These are phyloP conservation scores for Pueraria montana DNA, from an alignment of 306 rosid genomes.

Conservation along the genomic window DNA sequence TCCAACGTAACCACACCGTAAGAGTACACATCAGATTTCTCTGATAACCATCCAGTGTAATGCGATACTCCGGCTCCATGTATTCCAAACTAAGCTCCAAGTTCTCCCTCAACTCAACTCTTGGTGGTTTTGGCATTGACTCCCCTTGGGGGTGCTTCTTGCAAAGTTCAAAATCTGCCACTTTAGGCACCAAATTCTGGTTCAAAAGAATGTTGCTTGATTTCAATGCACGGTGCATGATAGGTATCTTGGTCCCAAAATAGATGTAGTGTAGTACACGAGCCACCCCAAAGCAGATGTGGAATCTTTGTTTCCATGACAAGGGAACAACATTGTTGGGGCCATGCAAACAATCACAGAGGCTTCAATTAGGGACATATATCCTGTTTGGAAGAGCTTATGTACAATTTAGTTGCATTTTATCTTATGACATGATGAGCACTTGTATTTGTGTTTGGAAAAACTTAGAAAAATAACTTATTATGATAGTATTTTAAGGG, in stretches of 20 bases:
- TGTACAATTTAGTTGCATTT: too few species aligned
- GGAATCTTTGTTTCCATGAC: slow-evolving; percentile 6
- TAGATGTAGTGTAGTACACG: slow-evolving; percentile 5
- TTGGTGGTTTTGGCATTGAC: slow-evolving; percentile 11
- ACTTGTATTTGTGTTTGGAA: too few species aligned
- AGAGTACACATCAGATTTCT: slow-evolving; percentile 10
- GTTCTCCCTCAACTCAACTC: slow-evolving; percentile 23
- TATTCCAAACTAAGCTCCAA: slow-evolving; percentile 2
- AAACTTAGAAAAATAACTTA: too few species aligned
- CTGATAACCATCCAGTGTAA: background rate
- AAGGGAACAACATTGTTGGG: background rate
- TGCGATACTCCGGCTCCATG: background rate
- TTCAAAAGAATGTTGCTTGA: slow-evolving; percentile 25
- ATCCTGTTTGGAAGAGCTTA: too few species aligned
- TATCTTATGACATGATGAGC: too few species aligned
- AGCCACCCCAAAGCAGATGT: background rate
- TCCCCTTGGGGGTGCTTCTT: background rate
- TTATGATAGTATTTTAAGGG: too few species aligned
- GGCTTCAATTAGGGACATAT: background rate
- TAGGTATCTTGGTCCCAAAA: background rate
- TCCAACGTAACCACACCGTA: slow-evolving; percentile 4
- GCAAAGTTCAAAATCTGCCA: slow-evolving; percentile 17
- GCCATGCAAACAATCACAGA: background rate
- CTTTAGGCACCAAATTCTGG: slow-evolving; percentile 13
- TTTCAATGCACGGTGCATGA: background rate